phyloP scores from a whole-genome alignment of 805 yeast genomes.

The Wickerhamiella australiensis region DNA sequence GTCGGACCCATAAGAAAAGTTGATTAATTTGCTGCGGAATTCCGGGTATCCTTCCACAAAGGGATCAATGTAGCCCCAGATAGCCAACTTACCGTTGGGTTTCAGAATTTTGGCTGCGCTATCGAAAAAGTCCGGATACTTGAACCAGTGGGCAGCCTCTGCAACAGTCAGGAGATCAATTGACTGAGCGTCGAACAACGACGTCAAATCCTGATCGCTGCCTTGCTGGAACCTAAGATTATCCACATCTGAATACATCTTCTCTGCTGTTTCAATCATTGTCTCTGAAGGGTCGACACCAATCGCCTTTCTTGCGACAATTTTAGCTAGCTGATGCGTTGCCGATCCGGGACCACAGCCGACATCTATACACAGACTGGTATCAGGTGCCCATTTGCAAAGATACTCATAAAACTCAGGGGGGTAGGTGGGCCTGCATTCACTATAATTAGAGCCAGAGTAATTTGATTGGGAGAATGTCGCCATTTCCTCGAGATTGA shows the following conservation, averaged over 20 bases:
- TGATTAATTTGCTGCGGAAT: constrained; percentile 42
- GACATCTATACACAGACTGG: constrained; percentile 42
- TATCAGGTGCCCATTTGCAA: constrained; percentile 25
- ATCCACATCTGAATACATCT: constrained; percentile 2
- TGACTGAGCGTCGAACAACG: constrained; percentile 24
- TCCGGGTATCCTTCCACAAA: constrained; percentile 38
- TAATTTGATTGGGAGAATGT: constrained; percentile 46
- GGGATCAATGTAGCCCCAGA: constrained; percentile 75
- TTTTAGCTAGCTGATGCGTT: constrained; percentile 38
- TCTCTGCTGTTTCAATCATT: constrained; percentile 43
- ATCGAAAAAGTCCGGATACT: constrained; percentile 41
- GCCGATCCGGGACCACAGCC: constrained; percentile 79
- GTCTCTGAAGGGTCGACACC: constrained; percentile 51
- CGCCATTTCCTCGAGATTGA: too few relatives aligned
- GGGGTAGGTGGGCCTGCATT: constrained; percentile 60
- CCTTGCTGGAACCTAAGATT: constrained; percentile 17
- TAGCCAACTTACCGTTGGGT: constrained; percentile 55
- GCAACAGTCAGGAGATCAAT: constrained; percentile 65
- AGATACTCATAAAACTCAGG: constrained; percentile 36
- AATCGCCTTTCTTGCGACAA: constrained; percentile 35
- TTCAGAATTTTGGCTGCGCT: constrained; percentile 41
- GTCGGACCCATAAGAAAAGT: constrained; percentile 40
- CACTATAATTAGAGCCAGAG: constrained; percentile 40
- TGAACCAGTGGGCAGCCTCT: constrained; percentile 78
- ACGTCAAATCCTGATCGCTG: constrained; percentile 21